Percentiles rank a stretch among this genome's conserved stretches.
Evolutionary conservation across 1,284 basidiomycete genomes (phyloP).

Genomic region (Cystobasidium slooffiae): DNA sequence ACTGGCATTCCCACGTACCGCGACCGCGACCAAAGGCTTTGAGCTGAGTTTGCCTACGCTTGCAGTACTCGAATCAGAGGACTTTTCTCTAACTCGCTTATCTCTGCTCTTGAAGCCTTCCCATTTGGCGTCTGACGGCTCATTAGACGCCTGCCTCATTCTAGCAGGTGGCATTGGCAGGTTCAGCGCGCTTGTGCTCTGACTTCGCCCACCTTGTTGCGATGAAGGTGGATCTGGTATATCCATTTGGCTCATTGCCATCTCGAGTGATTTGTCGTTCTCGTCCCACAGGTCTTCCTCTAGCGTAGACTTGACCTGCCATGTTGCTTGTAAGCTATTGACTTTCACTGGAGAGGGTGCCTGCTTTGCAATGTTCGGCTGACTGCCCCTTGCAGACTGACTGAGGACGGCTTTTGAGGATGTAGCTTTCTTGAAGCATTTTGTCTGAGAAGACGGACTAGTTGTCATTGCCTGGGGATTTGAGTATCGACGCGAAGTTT

Average conservation of each 20-base stretch:
- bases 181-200: background rate
- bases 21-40: conserved; percentile 19
- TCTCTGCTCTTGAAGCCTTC: conserved; percentile 23
- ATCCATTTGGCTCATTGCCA: conserved; percentile 42
- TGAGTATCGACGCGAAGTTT: no score
- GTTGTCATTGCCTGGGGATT: background rate
- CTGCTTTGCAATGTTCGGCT: background rate
- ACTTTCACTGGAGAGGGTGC: background rate
- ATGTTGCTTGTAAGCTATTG: background rate
- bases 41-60: conserved; percentile 21
- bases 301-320: background rate
- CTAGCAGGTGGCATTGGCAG: background rate
- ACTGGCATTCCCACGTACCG: background rate
- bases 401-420: background rate
- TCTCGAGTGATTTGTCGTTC: conserved; percentile 27
- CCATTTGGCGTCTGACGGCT: background rate
- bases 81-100: conserved; percentile 12
- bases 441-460: background rate
- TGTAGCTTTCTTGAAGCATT: background rate
- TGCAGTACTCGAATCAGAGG: conserved; percentile 6
- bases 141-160: background rate
- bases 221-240: conserved; percentile 33
- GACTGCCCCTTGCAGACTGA: background rate
- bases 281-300: conserved; percentile 33
- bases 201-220: conserved; percentile 11